A percentile compares a stretch with the other conserved stretches of the same genome.
These are phyloP conservation scores for Ceratonia siliqua DNA, from an alignment of 306 rosid species.

Conservation along the genomic window DNA sequence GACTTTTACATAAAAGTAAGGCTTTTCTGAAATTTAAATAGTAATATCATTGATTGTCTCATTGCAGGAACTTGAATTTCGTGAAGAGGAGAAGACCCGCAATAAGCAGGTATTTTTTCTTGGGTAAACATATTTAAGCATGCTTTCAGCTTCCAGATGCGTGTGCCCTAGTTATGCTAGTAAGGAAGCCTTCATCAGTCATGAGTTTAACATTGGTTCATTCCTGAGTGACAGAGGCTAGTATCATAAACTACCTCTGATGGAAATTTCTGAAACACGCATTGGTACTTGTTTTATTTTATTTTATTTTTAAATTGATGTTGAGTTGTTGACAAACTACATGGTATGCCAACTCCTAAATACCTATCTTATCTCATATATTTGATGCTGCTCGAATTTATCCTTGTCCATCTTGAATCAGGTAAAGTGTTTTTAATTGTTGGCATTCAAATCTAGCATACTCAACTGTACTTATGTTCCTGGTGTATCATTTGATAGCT, in stretches of 20 bases:
- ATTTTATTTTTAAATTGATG: conserved; percentile 11
- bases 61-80: conserved; percentile 80
- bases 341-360: conserved; percentile 22
- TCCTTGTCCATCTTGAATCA: conserved; percentile 3
- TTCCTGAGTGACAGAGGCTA: not conserved
- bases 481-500: conserved; percentile 3
- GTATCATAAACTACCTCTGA: not conserved
- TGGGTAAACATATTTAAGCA: conserved; percentile 23
- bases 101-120: conserved; percentile 73
- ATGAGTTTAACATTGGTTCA: not conserved
- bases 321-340: conserved; percentile 9
- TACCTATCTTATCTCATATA: conserved; percentile 2
- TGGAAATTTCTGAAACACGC: not conserved
- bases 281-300: not conserved
- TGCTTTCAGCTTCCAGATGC: conserved; percentile 34
- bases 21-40: conserved; percentile 20
- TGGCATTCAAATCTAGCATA: conserved; percentile 16
- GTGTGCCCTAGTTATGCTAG: not conserved
- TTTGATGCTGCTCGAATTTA: conserved; percentile 2
- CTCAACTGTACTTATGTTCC: not conserved
- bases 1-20: not conserved
- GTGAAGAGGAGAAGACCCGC: conserved; percentile 85
- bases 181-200: not conserved
- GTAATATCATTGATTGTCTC: conserved; percentile 30
- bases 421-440: not conserved